Evolutionary conservation across 2,329 filamentous ascomycete species (phyloP), one percentile per base, ranked within the genome.

Genomic region (Ophiostoma triangulosporum): DNA sequence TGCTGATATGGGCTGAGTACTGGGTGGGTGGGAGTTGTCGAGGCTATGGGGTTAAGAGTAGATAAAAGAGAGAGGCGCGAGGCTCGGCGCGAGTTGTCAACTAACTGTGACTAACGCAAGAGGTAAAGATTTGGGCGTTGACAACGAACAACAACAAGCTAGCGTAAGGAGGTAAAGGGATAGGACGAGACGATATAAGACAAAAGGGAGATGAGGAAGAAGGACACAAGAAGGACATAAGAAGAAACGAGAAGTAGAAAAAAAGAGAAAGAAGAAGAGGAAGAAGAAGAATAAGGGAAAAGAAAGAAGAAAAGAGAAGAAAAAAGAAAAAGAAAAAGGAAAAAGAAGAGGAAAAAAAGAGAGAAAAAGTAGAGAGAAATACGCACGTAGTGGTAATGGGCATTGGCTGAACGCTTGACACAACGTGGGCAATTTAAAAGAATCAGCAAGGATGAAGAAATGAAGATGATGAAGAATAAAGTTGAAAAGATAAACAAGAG

Each of bases 301-400:
- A 46, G 9, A 36, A n/a, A 17, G n/a, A 17, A 17, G 17, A 8
- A 17, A 36, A 36, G 7, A 36, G 15, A n/a, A 17, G n/a, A 6
- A 17, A 17, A 36, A n/a, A n/a, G 17, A 8, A 36, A 29, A 12
- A 6, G 14, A 27, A 24, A 24, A 29, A 15, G 29, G 15, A 46
- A 46, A 29, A 29, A 26, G 9, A 50, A 14, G 36, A 48, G 31
- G 24, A 29, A 31, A 38, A 17, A 36, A 12, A 27, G 40, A 38
- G 12, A 35, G 49, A 32, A 22, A 49, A 38, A 24, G 26, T 20
- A 12, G 7, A 20, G 14, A 14, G 45, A 27, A 22, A 26, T 54
- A 54, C 53, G 48, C 48, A 51, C 53, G 53, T 38, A 54, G 46
- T 17, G 24, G 43, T 49, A 35, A 50, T 40, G 14, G 40, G 15